Evolutionary conservation across 495 filamentous ascomycete species (phyloP), one percentile per base, ranked within the genome.

Genomic region (Trichodelitschia bisporula): DNA sequence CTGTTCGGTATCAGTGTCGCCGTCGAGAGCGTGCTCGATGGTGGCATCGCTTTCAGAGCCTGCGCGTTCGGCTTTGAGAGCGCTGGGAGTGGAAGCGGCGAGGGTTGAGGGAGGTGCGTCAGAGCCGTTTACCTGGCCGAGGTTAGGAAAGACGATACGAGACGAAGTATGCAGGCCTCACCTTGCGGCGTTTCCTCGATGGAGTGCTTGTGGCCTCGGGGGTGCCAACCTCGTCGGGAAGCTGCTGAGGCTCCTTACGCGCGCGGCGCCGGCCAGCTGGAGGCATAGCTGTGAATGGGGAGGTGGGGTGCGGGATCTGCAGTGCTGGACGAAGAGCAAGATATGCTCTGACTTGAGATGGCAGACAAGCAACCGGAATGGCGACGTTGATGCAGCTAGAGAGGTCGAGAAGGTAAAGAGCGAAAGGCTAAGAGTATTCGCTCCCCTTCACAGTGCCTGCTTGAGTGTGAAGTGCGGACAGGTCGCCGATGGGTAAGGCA

Each of bases 1-100:
- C 75, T 63, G 33, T 65, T 60, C 30, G 15, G 51, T 39, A 23
- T 67, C 62, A 36, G 63, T 56, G 12, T 72, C 69, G 21, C 58
- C 48, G 6, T 18, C 19, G 26, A 27, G 11, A 3, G 23, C 31
- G 19, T 33, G 19, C 15, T 23, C 19, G 10, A 29, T 18, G 26
- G 27, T 16, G 27, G 15, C 14, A 10, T 29, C 9, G 27, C 8
- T 6, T 9, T 29, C 27, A 6, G 27, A 15, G 16, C 6, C 9
- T 6, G 9, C 27, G 14, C 9, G 8, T 12, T 25, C 12, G 8
- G 21, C 21, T 25, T 8, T 25, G 21, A 8, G 8, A 12, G 21
- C 12, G 12, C 21, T 25, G 8, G 8, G 21, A 12, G 8, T 25
- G 8, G 21, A 25, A 8, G 12, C 8, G 8, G 12, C 21, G 12